Evolutionary conservation across 2,329 filamentous ascomycete genomes (phyloP).

Genomic region (Exserohilum turcica): DNA sequence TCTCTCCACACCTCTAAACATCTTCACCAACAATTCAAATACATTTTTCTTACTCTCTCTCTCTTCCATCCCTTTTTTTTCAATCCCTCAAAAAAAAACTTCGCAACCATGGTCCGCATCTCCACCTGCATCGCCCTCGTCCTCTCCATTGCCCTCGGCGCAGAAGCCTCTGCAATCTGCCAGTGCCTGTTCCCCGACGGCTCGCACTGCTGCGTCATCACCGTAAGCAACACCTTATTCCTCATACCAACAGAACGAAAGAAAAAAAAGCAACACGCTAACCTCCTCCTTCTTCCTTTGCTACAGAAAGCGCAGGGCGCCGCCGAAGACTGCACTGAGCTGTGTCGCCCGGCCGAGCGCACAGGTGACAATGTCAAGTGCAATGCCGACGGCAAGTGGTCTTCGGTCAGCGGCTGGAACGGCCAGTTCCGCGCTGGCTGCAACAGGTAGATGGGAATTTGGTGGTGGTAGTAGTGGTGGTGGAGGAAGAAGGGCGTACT

Average conservation of each 20-base stretch:
- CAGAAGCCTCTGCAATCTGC: constrained; percentile 6
- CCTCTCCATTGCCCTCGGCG: constrained; percentile 1
- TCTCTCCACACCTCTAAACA: no score
- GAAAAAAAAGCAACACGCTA: neutral
- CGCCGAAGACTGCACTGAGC: no score
- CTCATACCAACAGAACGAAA: no score
- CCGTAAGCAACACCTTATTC: neutral
- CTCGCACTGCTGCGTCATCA: constrained; percentile 9
- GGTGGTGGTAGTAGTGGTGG: no score
- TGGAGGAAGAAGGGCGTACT: no score
- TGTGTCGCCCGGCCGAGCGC: constrained; percentile 1
- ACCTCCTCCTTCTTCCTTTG: neutral
- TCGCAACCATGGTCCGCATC: constrained; percentile 9
- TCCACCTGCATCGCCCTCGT: constrained; percentile 4
- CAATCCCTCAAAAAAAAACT: neutral
- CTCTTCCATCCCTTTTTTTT: neutral
- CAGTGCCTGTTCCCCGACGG: constrained; percentile 7
- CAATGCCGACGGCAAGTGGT: constrained; percentile 5
- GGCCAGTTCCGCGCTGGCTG: constrained; percentile 9
- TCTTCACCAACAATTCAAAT: no score
- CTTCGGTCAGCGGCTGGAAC: constrained; percentile 4
- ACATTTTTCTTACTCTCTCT: no score
- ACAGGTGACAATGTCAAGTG: constrained; percentile 1
- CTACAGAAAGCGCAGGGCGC: no score
- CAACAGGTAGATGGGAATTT: neutral